Base-by-base conservation (phyloP, 257 asterid genomes). In the Scutellaria minor region DNA sequence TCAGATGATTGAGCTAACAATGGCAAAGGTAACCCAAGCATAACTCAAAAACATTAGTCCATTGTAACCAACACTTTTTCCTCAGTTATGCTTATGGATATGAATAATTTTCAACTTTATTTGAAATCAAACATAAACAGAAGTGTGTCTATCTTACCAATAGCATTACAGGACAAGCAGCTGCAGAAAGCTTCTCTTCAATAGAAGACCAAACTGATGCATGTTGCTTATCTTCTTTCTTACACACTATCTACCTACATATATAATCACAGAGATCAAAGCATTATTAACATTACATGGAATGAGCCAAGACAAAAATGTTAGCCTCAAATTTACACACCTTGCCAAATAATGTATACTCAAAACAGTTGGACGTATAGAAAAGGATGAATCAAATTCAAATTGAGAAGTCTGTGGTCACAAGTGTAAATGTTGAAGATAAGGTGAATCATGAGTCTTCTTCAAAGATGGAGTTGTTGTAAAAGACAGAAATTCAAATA, bases 381-480 rank as follows among this genome's bases (percentile, higher is more conserved):
- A 31, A 72, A 66, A 66, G 63, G 59, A 20, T 52, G 53, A 75
- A 80, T 57, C 70, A 27, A 68, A 46, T 66, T 52, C 75, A 70
- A 76, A 73, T 73, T 55, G 13, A 63, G 24, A 59, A 62, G 48
- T 35, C 24, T 9, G 85, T 84, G 89, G 89, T 85, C 79, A 81
- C 62, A 61, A 74, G 64, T 35, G 73, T 56, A 74, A 81, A 51
- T n/a, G 48, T 57, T 79, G 81, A 72, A 70, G 88, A 83, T 85
- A 79, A 87, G 83, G 79, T 53, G 48, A 77, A 68, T 20, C 13
- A 65, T 61, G 45, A 35, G 70, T 66, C 84, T 60, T 40, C 60
- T 71, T 78, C 83, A 64, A 74, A 77, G 66, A 74, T 48, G 75
- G 70, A 75, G 45, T 64, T 13, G 13, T 37, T 62, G 75, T 68